Conservation (phyloP, 2,329 filamentous ascomycete genomes). For the Chalaropsis thielavioides region DNA sequence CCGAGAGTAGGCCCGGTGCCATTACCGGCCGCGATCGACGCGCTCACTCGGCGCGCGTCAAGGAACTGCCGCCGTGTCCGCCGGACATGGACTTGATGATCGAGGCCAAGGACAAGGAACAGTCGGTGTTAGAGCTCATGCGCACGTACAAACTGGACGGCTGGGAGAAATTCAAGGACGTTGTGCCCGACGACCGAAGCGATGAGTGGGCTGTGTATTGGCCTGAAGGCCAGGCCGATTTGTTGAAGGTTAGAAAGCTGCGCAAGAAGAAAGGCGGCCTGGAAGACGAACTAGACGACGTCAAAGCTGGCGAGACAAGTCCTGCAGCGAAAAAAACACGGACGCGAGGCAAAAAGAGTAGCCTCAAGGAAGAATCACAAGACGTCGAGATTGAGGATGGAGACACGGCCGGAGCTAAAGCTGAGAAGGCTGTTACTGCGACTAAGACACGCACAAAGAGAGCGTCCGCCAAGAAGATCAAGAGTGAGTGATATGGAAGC, state of each 20-base stretch:
- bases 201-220: slow-evolving; percentile 32
- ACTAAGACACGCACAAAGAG: not conserved
- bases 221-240: slow-evolving; percentile 80
- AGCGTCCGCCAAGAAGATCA: not conserved
- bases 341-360: not conserved
- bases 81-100: slow-evolving; percentile 94
- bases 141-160: slow-evolving; percentile 71
- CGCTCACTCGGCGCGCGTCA: slow-evolving; percentile 72
- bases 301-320: not conserved
- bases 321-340: not conserved
- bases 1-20: slow-evolving; percentile 53
- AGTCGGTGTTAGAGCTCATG: slow-evolving; percentile 92
- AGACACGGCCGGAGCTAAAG: not conserved
- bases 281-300: slow-evolving; percentile 24
- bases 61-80: slow-evolving; percentile 66
- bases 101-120: slow-evolving; percentile 95
- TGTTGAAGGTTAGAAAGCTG: slow-evolving; percentile 68
- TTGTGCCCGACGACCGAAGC: slow-evolving; percentile 48
- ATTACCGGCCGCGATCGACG: slow-evolving; percentile 47
- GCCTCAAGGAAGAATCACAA: not conserved
- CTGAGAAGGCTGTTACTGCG: not conserved
- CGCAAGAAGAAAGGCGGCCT: slow-evolving; percentile 33
- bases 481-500: not conserved
- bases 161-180: slow-evolving; percentile 57
- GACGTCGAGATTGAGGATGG: not conserved